Percentiles rank a stretch among this genome's conserved stretches.
Evolutionary conservation across 257 asterid genomes (phyloP).

Genomic region (Solanum raphanifolium): DNA sequence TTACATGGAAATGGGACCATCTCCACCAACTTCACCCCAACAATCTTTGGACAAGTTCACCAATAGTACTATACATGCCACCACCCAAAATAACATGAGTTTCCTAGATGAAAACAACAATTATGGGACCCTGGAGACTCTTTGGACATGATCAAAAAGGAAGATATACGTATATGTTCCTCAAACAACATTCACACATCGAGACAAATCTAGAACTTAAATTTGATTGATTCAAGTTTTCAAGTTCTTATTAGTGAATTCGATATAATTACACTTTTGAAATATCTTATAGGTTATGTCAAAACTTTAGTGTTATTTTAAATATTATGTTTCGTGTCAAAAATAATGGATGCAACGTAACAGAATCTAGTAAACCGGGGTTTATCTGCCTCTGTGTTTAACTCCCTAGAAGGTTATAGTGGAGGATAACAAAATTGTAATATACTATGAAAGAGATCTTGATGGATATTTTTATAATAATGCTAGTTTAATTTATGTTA

Average conservation of each 20-base stretch:
- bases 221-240: not conserved
- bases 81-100: not conserved
- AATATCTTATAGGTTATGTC: not conserved
- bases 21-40: constrained; percentile 16
- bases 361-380: not conserved
- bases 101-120: constrained; percentile 30
- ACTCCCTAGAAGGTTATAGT: not conserved
- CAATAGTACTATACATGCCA: not conserved
- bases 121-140: constrained; percentile 37
- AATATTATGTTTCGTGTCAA: not conserved
- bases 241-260: not conserved
- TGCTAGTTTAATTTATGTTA: not conserved
- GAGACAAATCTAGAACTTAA: not conserved
- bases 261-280: not conserved
- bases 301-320: too few relatives aligned
- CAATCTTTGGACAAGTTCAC: constrained; percentile 18
- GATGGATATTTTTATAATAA: constrained; percentile 4
- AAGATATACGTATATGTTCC: not conserved
- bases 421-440: not conserved
- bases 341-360: not conserved
- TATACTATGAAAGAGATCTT: not conserved
- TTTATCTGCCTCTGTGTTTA: not conserved
- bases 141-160: constrained; percentile 26
- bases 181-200: not conserved
- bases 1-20: constrained; percentile 45